Evolutionary conservation across 2,329 filamentous ascomycete genomes (phyloP), one percentile per base, ranked within the genome.

Genomic region (Exutisphaerella laricina): DNA sequence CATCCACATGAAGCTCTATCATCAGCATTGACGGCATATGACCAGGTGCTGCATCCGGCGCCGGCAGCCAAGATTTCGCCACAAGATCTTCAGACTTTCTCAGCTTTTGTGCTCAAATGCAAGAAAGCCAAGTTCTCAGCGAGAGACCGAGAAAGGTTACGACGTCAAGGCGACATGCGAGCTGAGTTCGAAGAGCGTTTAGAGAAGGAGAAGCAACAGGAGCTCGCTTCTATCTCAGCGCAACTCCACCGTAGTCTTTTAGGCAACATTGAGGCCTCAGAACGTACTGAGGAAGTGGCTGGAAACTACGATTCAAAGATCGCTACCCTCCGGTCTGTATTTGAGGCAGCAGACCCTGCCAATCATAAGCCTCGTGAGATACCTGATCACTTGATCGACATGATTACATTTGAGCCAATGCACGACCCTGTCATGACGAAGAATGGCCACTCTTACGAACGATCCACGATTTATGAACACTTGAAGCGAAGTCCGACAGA

Each of bases 361-460:
- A 62, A 72, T 38, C 62, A 72, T 34, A 55, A 58, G 29, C 51
- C 65, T 48, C 68, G 78, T 18, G 74, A 79, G 55, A 80, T 88
- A 1, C 86, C 86, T 0, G 85, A 88, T 49, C 88, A 85, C 74
- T 72, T 79, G 2, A 75, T 90, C 31, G 85, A 90, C 60, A 83
- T 84, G 46, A 61, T 64, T 16, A 62, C 58, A 4, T 63, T 61
- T 29, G 60, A 60, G 41, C 60, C 59, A 5, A 63, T 62, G 54
- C 57, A 59, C 29, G 52, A 55, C 47, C 55, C 65, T 71, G 82
- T 74, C 1, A 67, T 73, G 2, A 90, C 86, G 1, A 88, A 85
- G 58, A 89, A 84, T 1, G 92, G 92, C 9, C 85, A 89, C 51
- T 92, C 85, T 1, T 98, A 95, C 62, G 92, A 97, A 63, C 78